Evolutionary conservation across 176 grass and related monocot species (phyloP), one percentile per base, ranked within the genome.

Genomic region (Cenchrus americanus): DNA sequence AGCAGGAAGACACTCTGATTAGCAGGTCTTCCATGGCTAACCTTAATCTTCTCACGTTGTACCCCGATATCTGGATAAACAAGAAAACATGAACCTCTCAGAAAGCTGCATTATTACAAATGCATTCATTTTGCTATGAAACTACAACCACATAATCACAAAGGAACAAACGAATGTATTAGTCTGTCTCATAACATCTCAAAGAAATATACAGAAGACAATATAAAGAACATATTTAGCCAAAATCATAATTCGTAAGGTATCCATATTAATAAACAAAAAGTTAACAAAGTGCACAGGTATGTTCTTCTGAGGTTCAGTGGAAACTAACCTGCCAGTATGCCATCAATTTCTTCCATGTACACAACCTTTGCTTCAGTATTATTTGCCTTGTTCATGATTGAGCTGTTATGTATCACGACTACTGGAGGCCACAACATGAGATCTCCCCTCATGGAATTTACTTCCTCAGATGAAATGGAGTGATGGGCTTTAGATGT

Each of bases 351-450:
- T 71, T 87, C 87, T 82, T 84, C 87, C 65, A 73, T 87, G 37
- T 80, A 84, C 51, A 96, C 40, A 66, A 82, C 46, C 57, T 86
- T 95, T 47, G 83, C 34, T 50, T 92, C 85, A 15, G 23, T 11
- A 52, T 70, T 55, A 30, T 66, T 82, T 48, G 51, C 42, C 19
- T 89, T 89, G 63, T 65, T 87, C 40, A 15, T 60, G 34, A 90
- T 81, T 32, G 80, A 90, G 79, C 63, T 94, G 76, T 94, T 89
- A 70, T 91, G 86, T 72, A 98, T 77, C 55, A 98, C 59, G 53
- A 98, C 89, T 88, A 98, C 64, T 48, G 96, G 96, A 62, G 96
- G 96, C 96, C 96, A 98, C 62, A 96, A 66, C 80, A 98, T 91
- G 10, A 98, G 93, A 74, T 98, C 96, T 62, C 53, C 70, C 44